These are phyloP conservation scores for Sporothrix inflata DNA, from an alignment of 2,329 filamentous ascomycete genomes.

Conservation along the genomic window DNA sequence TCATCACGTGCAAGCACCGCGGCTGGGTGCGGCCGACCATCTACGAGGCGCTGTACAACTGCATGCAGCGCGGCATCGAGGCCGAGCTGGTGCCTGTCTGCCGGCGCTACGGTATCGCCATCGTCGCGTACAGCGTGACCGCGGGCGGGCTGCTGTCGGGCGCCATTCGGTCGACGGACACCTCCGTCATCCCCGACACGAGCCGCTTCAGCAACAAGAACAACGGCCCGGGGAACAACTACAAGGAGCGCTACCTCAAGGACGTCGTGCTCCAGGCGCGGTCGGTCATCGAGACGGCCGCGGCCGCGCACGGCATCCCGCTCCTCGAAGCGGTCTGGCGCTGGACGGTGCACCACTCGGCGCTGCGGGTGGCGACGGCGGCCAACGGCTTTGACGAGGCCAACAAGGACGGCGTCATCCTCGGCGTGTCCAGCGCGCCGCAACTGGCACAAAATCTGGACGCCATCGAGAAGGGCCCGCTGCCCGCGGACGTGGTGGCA, in stretches of 20 bases:
- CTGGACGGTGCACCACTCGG: not conserved
- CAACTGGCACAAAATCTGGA: not conserved
- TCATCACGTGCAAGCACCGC: not conserved
- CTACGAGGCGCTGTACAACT: not conserved
- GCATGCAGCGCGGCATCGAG: constrained; percentile 8
- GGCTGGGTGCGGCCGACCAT: not conserved
- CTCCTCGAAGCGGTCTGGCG: not conserved
- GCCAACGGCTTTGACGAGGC: not conserved
- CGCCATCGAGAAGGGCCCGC: not conserved
- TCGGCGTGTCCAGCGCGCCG: not conserved
- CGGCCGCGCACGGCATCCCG: not conserved
- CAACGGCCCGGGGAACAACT: not conserved
- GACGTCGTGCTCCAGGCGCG: not conserved
- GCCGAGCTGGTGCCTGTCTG: not conserved
- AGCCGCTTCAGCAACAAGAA: not conserved
- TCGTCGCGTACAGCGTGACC: constrained; percentile 3
- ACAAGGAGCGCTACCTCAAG: not conserved
- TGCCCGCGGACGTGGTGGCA: not conserved
- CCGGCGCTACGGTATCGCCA: not conserved
- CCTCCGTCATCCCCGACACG: not conserved
- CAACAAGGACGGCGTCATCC: not conserved
- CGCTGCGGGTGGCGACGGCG: not conserved
- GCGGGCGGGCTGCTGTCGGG: not conserved
- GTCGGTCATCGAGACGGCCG: not conserved
- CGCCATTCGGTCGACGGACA: not conserved